Evolutionary conservation across 768 basidiomycete genomes (phyloP), one percentile per base, ranked within the genome.

Genomic region (Boletus tomentosulus): DNA sequence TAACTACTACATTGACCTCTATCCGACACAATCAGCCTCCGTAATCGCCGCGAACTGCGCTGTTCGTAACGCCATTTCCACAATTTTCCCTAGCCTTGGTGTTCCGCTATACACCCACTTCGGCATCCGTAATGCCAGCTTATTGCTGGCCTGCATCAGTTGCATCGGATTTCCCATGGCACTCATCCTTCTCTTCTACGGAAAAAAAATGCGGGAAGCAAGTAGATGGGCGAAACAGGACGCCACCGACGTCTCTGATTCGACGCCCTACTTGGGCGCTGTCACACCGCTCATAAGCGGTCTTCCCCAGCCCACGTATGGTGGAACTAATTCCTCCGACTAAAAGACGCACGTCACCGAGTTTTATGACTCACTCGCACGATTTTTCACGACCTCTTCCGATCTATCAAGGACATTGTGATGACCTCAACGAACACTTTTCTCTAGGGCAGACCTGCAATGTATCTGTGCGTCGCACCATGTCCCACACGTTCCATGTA

Each of bases 1-100:
- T 38, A 64, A 60, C 43, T 60, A 66, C 25, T 64, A 66, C 34
- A 63, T 66, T 27, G 65, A 66, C 44, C 65, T 66, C 41, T 66
- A 62, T 37, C 63, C 65, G 6, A 55, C 56, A 7, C 55, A 48
- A 34, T 64, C 65, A 4, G 62, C 65, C 4, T 64, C 65, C 19
- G 58, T 63, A 1, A 50, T 66, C 16, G 62, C 65, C 6, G 65
- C 62, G 15, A 64, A 66, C 6, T 33, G 33, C 15, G 33, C 34
- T 3, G 33, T 48, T 37, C 44, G 44, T n/a, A 31, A 19, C n/a
- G 9, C n/a, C 30, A 11, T 45, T 31, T 30, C 28, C 28, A 45
- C 44, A 9, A 24, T 45, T 10, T 30, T 45, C 30, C 44, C 44
- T 9, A 45, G 44, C 28, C 28, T 45, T 9, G 44, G 44, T 19